phyloP scores from a whole-genome alignment of 2,329 filamentous ascomycete genomes.

The Phyllosticta citriasiana region DNA sequence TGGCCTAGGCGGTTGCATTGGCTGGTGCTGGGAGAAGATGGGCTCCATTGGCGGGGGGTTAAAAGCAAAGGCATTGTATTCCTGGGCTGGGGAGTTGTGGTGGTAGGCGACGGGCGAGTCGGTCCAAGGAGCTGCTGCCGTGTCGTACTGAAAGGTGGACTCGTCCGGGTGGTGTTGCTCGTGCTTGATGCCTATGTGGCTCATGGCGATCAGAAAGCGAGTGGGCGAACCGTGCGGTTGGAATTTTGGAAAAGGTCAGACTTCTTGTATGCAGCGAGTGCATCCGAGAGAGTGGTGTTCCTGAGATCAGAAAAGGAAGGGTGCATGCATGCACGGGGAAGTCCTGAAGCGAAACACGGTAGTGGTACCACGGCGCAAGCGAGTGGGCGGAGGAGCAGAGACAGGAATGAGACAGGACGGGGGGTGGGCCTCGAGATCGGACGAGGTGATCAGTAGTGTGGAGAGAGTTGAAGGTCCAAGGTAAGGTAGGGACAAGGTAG shows the following conservation, averaged over 20 bases:
- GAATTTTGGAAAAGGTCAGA: conserved; percentile 1
- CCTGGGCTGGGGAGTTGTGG: conserved; percentile 31
- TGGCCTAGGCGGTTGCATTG: conserved; percentile 27
- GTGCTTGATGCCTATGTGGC: conserved; percentile 33
- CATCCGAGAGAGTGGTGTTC: conserved; percentile 7
- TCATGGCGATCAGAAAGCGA: conserved; percentile 21
- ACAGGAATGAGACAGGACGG: conserved; percentile 9
- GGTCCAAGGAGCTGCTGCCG: conserved; percentile 24
- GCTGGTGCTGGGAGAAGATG: conserved; percentile 18
- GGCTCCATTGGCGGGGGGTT: conserved; percentile 31
- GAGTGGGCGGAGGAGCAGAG: conserved; percentile 2
- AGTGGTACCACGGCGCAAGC: conserved; percentile 11
- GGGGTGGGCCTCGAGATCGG: conserved; percentile 2
- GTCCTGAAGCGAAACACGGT: conserved; percentile 22
- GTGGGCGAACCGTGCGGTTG: conserved; percentile 17
- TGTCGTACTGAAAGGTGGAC: conserved; percentile 16
- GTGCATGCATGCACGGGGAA: conserved; percentile 30
- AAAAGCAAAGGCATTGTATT: conserved; percentile 30
- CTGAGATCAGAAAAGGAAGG: conserved; percentile 19
- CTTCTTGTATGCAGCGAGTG: not conserved
- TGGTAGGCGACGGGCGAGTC: conserved; percentile 20
- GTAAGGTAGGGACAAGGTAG: conserved; percentile 7
- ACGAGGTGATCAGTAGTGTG: conserved; percentile 2
- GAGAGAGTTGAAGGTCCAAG: not conserved
- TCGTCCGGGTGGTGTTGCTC: conserved; percentile 19